These are phyloP conservation scores for Neurospora tetraspora DNA, from an alignment of 495 filamentous ascomycete species.

Conservation along the genomic window DNA sequence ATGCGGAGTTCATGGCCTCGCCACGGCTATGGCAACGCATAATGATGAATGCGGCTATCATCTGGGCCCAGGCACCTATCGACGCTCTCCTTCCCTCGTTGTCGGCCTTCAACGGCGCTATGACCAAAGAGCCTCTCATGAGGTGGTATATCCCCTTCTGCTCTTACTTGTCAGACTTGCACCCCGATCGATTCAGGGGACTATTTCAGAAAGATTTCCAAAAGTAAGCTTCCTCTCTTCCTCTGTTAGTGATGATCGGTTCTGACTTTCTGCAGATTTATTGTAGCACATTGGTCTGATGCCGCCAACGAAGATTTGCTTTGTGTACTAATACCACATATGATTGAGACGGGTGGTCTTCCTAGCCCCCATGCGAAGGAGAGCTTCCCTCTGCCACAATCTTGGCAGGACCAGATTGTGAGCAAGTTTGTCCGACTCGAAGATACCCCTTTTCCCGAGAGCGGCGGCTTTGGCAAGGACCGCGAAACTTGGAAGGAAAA, in stretches of 20 bases:
- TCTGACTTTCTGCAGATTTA: constrained; percentile 44
- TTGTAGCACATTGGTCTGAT: constrained; percentile 60
- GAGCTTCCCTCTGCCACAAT: constrained; percentile 49
- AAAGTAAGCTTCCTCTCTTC: constrained; percentile 37
- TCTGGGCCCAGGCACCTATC: constrained; percentile 67
- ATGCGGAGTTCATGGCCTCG: constrained; percentile 30
- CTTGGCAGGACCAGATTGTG: constrained; percentile 60
- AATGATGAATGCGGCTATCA: constrained; percentile 55
- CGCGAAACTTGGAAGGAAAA: constrained; percentile 44
- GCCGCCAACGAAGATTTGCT: constrained; percentile 53
- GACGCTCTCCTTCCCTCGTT: constrained; percentile 64
- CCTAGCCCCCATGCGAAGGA: constrained; percentile 40
- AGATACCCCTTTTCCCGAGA: constrained; percentile 46
- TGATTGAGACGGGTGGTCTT: constrained; percentile 47
- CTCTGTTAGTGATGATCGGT: neutral
- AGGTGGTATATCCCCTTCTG: constrained; percentile 75
- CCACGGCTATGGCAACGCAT: constrained; percentile 43
- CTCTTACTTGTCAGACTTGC: constrained; percentile 62
- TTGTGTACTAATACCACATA: constrained; percentile 57
- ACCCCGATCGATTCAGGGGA: constrained; percentile 63
- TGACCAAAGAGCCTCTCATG: constrained; percentile 53
- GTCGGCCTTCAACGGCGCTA: constrained; percentile 48
- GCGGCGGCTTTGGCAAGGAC: constrained; percentile 39
- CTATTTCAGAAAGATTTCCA: constrained; percentile 74
- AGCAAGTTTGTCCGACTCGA: constrained; percentile 50